A percentile compares a stretch with the other conserved stretches of the same genome.
Conservation (phyloP, 768 basidiomycete genomes). For the Naganishia vaughanmartiniae region DNA sequence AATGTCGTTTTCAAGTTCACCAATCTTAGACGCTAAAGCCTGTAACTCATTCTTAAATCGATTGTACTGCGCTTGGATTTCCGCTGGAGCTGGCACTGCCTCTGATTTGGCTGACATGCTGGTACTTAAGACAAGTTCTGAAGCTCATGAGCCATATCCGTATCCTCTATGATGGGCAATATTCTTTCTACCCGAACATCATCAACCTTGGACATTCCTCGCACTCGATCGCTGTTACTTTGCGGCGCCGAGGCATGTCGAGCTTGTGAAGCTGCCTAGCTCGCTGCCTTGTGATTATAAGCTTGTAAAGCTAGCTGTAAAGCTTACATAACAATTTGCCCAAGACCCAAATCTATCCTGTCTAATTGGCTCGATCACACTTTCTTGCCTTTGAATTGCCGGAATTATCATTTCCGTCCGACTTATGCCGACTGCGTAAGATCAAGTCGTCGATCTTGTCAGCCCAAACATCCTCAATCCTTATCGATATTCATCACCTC, state of each 20-base stretch:
- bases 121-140: neutral
- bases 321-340: neutral
- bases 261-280: too few relatives aligned
- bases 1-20: slow-evolving; percentile 90
- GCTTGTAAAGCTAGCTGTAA: neutral
- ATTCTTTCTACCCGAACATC: neutral
- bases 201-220: neutral
- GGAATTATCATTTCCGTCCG: slow-evolving; percentile 8
- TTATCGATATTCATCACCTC: slow-evolving; percentile 9
- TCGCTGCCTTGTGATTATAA: too few relatives aligned
- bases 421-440: neutral
- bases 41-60: slow-evolving; percentile 82
- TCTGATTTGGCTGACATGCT: slow-evolving; percentile 7
- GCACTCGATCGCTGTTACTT: neutral
- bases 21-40: slow-evolving; percentile 87
- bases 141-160: neutral
- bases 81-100: slow-evolving; percentile 31
- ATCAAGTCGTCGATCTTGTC: slow-evolving; percentile 11
- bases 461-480: slow-evolving; percentile 5
- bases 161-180: too few relatives aligned
- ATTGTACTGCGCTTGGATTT: slow-evolving; percentile 30
- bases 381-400: neutral
- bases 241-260: neutral
- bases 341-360: neutral
- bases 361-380: slow-evolving; percentile 18